Evolutionary conservation across 2,329 filamentous ascomycete species (phyloP).

Genomic region (Rhinocladiella mackenziei): DNA sequence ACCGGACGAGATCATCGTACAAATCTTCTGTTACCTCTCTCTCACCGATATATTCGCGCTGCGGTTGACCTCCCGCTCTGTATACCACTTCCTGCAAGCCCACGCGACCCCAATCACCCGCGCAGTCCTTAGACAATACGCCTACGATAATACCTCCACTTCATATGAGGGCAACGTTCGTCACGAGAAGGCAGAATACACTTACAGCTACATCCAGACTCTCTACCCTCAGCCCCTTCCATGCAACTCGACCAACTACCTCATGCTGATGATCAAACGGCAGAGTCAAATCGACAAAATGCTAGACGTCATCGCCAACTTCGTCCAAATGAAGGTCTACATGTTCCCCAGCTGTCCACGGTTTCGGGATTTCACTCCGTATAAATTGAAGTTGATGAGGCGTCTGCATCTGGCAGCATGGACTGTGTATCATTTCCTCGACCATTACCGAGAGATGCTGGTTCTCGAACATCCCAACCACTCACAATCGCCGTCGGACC

Average conservation of each 20-base stretch:
- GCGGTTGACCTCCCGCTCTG: constrained; percentile 14
- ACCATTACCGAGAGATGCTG: constrained; percentile 23
- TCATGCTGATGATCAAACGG: constrained; percentile 23
- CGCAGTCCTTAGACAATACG: constrained; percentile 9
- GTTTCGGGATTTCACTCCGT: constrained; percentile 21
- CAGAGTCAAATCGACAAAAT: constrained; percentile 20
- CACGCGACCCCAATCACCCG: constrained; percentile 15
- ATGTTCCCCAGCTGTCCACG: constrained; percentile 18
- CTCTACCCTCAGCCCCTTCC: constrained; percentile 20
- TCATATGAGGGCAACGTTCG: constrained; percentile 2
- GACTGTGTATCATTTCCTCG: constrained; percentile 26
- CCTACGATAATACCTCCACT: constrained; percentile 6
- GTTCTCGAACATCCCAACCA: constrained; percentile 21
- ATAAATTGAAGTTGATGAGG: constrained; percentile 17
- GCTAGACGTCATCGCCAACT: constrained; percentile 17
- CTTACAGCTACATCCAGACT: constrained; percentile 17
- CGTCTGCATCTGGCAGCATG: constrained; percentile 22
- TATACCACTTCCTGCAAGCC: constrained; percentile 10
- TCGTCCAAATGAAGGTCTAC: constrained; percentile 25
- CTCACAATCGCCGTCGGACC: not conserved
- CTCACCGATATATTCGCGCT: constrained; percentile 15
- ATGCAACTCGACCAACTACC: constrained; percentile 16
- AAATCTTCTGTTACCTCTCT: constrained; percentile 21
- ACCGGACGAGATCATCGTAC: constrained; percentile 22
- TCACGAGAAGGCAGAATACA: constrained; percentile 8